A percentile compares a stretch with the other conserved stretches of the same genome.
These are phyloP conservation scores for Didymella exigua DNA, from an alignment of 2,329 filamentous ascomycete genomes.

Conservation along the genomic window DNA sequence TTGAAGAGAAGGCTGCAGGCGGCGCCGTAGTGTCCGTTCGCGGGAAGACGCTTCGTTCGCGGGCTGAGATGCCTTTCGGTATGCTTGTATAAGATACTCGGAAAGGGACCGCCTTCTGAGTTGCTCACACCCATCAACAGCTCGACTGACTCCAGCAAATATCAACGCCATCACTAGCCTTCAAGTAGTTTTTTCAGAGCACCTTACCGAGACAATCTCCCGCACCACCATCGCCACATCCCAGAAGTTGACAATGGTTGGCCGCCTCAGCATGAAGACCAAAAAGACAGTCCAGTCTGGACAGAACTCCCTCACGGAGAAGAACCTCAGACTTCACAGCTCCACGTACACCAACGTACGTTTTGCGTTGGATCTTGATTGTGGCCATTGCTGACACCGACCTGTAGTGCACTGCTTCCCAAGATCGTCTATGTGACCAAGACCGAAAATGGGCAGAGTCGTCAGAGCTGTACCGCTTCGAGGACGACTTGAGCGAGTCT, in stretches of 20 bases:
- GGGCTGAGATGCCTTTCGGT: conserved; percentile 13
- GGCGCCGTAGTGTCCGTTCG: conserved; percentile 27
- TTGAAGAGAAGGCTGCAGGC: conserved; percentile 23
- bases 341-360: conserved; percentile 32
- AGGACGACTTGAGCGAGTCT: conserved; percentile 28
- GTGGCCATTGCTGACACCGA: conserved; percentile 12
- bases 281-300: conserved; percentile 9
- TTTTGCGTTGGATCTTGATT: neutral
- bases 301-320: conserved; percentile 31
- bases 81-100: conserved; percentile 20
- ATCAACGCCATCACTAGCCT: neutral
- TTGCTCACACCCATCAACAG: conserved; percentile 1
- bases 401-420: conserved; percentile 16
- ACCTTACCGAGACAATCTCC: conserved; percentile 5
- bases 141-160: conserved; percentile 1
- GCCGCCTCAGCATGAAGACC: conserved; percentile 9
- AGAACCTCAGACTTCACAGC: conserved; percentile 41
- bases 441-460: conserved; percentile 22
- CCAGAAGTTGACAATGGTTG: conserved; percentile 15
- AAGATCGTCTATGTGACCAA: conserved; percentile 22
- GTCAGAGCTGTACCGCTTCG: conserved; percentile 24
- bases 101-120: conserved; percentile 1
- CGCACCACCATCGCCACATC: neutral
- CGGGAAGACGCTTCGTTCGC: conserved; percentile 20
- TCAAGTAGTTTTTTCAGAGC: neutral